Percentiles rank a stretch among this genome's conserved stretches.
Conservation (phyloP, 2,329 filamentous ascomycete species). For the Nemania sp. region DNA sequence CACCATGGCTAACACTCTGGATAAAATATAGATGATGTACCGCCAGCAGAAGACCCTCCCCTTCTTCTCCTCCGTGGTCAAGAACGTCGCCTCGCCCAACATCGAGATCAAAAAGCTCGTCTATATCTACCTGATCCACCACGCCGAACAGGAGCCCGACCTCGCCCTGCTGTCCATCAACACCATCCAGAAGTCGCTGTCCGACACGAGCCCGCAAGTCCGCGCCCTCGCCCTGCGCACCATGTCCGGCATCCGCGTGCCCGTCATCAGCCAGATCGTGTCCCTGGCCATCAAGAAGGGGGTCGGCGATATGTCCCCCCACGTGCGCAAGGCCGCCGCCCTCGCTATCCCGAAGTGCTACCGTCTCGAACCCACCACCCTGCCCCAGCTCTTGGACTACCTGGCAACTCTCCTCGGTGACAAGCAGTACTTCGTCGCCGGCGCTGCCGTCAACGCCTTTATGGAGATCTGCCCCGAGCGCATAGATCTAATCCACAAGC, state of each 20-base stretch:
- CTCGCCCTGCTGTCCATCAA: constrained; percentile 96
- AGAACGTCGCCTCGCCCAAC: constrained; percentile 93
- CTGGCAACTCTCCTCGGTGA: constrained; percentile 79
- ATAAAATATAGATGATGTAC: constrained; percentile 80
- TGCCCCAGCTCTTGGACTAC: constrained; percentile 84
- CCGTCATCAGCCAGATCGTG: constrained; percentile 97
- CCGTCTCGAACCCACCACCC: constrained; percentile 80
- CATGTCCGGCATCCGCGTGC: constrained; percentile 97
- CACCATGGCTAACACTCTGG: constrained; percentile 1
- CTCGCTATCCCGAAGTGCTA: constrained; percentile 96
- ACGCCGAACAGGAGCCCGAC: constrained; percentile 95
- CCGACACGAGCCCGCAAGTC: constrained; percentile 86
- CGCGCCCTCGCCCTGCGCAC: constrained; percentile 90
- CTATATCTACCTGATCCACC: constrained; percentile 96
- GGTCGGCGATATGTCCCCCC: constrained; percentile 88
- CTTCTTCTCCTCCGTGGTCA: constrained; percentile 97
- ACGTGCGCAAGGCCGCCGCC: constrained; percentile 89
- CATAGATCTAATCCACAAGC: constrained; percentile 85
- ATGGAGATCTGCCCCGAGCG: constrained; percentile 86
- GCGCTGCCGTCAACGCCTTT: constrained; percentile 87
- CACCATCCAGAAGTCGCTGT: constrained; percentile 96
- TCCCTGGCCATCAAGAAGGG: constrained; percentile 95
- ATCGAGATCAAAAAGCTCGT: constrained; percentile 97
- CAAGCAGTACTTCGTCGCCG: constrained; percentile 95
- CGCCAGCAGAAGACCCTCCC: constrained; percentile 82